Evolutionary conservation across 495 filamentous ascomycete species (phyloP).

Genomic region (Xylaria scruposa): DNA sequence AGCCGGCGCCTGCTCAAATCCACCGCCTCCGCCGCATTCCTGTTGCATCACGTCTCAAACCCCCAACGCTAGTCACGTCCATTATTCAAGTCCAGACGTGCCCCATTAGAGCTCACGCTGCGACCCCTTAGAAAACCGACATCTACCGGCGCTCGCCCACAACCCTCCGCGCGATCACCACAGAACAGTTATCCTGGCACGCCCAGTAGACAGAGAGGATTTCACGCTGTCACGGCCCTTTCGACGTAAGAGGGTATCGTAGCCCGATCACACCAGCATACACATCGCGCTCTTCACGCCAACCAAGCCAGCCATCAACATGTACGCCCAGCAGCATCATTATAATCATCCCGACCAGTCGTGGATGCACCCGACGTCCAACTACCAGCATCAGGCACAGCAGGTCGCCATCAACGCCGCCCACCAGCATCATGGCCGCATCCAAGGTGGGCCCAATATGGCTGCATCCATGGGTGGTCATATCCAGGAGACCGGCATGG

Average conservation of each 20-base stretch:
- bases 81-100: not conserved
- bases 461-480: conserved; percentile 48
- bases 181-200: not conserved
- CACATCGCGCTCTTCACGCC: conserved; percentile 27
- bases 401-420: conserved; percentile 66
- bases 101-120: not conserved
- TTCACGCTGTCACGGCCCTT: not conserved
- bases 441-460: conserved; percentile 68
- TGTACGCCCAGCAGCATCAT: conserved; percentile 76
- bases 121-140: not conserved
- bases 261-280: conserved; percentile 12
- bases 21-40: not conserved
- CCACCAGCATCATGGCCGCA: conserved; percentile 69
- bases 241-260: conserved; percentile 8
- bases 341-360: conserved; percentile 73
- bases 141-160: not conserved
- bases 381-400: conserved; percentile 66
- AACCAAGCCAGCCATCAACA: conserved; percentile 51
- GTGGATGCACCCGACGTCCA: conserved; percentile 67
- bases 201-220: not conserved
- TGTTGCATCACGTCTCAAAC: not conserved
- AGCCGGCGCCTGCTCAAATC: not conserved
- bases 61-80: not conserved
- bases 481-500: conserved; percentile 62
- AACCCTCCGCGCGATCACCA: not conserved